Base-by-base conservation (phyloP, 345 rosid species). In the Anastatica hierochuntica region DNA sequence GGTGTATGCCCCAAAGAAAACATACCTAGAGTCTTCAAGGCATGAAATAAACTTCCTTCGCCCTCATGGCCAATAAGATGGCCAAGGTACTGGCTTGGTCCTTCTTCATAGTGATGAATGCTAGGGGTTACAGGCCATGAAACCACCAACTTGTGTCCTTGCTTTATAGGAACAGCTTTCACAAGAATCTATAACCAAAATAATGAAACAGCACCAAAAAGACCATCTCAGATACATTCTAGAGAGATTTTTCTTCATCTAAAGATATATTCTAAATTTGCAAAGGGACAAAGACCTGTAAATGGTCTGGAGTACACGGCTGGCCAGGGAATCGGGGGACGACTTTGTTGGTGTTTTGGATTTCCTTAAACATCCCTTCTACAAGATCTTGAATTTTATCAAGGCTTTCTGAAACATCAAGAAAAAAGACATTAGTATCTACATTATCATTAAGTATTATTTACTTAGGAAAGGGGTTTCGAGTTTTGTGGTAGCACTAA, bases 31-130 rank as follows among this genome's bases (percentile, higher is more conserved):
- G 68, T 79, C 65, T 90, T 90, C 78, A 87, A 73, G 77, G 86
- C 71, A 37, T 79, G 73, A 73, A 76, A 90, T 58, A 90, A 56
- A 21, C 96, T 84, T 54, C 98, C 98, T 75, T 87, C 89, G 65
- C 89, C 95, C 78, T 87, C 81, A 66, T 90, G 98, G 43, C 89
- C 92, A 62, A 87, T 79, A 55, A 90, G 85, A 70, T 90, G 96
- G 53, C 83, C 72, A 60, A 90, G 89, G 77, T 90, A 90, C 64
- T 57, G 80, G 76, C 87, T 62, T 49, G 95, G 89, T 53, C 74
- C 92, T 74, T 90, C 96, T 71, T 79, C 80, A 66, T 87, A 90
- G 62, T 72, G 82, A 62, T 46, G 77, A 79, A 87, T 87, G 59
- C 81, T 75, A 11, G 96, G 92, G 56, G 92, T 69, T 24, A 90